Conservation (phyloP, 768 basidiomycete genomes). For the Tylopilus intermedius region DNA sequence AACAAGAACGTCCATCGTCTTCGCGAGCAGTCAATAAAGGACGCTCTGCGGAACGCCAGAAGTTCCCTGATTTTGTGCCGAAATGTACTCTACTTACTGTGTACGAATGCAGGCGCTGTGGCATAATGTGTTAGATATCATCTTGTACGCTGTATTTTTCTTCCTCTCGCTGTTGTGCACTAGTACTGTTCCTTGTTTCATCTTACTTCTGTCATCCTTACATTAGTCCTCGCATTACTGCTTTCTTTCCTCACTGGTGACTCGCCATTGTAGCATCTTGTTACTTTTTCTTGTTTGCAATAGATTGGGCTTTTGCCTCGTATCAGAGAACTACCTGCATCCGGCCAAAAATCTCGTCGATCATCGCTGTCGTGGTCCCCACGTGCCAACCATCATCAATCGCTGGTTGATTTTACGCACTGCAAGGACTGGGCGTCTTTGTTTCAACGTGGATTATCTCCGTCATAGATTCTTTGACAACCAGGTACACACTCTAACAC, state of each 20-base stretch:
- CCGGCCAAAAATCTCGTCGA: neutral
- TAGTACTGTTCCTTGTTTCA: neutral
- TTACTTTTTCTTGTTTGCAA: neutral
- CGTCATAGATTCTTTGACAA: neutral
- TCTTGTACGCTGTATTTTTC: slow-evolving; percentile 16
- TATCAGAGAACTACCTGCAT: neutral
- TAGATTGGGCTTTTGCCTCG: slow-evolving; percentile 2
- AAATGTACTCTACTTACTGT: slow-evolving; percentile 15
- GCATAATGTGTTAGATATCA: slow-evolving; percentile 17
- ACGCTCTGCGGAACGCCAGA: slow-evolving; percentile 8
- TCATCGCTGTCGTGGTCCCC: slow-evolving; percentile 2
- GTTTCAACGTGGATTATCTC: neutral
- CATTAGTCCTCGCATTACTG: slow-evolving; percentile 2
- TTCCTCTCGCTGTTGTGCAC: slow-evolving; percentile 7
- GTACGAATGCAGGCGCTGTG: slow-evolving; percentile 13
- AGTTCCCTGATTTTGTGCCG: slow-evolving; percentile 4
- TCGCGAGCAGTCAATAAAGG: slow-evolving; percentile 6
- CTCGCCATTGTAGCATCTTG: slow-evolving; percentile 2
- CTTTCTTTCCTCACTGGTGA: neutral
- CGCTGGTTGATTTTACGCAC: neutral
- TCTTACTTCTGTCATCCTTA: slow-evolving; percentile 3
- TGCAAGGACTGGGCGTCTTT: neutral
- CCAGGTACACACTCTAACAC: neutral
- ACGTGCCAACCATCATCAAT: slow-evolving; percentile 3
- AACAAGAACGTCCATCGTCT: neutral